phyloP scores from a whole-genome alignment of 345 rosid species.

The Gossypium bickii region DNA sequence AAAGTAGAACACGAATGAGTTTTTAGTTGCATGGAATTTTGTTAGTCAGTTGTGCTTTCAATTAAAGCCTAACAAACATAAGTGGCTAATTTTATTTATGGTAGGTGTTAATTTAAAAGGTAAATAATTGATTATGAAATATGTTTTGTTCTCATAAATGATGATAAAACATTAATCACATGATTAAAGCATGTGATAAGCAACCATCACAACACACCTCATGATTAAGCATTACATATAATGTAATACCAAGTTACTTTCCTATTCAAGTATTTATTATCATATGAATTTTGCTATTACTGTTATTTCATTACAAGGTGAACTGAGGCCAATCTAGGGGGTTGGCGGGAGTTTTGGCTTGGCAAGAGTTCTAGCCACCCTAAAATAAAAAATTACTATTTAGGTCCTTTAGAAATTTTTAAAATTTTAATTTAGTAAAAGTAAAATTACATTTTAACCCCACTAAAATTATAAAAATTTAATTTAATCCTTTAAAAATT shows the following conservation, averaged over 20 bases:
- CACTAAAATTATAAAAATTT: background rate
- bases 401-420: accelerated
- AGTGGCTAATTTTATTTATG: background rate
- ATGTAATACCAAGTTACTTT: background rate
- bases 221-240: background rate
- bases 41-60: background rate
- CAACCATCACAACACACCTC: too few species aligned
- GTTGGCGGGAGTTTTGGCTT: accelerated
- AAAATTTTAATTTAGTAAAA: too few species aligned
- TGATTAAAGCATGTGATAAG: too few species aligned
- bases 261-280: background rate
- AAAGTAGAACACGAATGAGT: background rate
- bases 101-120: accelerated
- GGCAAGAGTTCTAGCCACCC: too few species aligned
- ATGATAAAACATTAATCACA: background rate
- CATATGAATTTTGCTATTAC: background rate
- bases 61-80: background rate
- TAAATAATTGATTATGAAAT: too few species aligned
- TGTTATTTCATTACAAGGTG: background rate
- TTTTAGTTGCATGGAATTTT: background rate
- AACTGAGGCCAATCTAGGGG: background rate
- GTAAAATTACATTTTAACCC: too few species aligned
- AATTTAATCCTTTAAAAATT: too few species aligned
- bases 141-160: background rate
- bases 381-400: too few species aligned